These are phyloP conservation scores for Suhomyces bokatorum DNA, from an alignment of 1,139 yeast genomes.

Conservation along the genomic window DNA sequence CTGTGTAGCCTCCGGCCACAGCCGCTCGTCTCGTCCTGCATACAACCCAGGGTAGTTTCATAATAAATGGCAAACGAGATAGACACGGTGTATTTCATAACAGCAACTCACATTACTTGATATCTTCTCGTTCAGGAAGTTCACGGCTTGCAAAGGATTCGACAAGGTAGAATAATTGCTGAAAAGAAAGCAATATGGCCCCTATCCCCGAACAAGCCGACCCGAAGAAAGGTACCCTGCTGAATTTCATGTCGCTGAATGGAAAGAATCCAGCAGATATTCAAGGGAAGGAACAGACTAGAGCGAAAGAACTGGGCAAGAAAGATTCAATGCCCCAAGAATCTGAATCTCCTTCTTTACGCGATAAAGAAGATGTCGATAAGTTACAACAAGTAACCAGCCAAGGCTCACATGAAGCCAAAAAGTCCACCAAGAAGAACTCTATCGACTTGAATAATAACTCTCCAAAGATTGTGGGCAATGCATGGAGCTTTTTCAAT, in stretches of 20 bases:
- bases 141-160: background rate
- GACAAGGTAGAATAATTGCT: background rate
- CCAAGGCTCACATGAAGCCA: background rate
- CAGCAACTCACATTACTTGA: background rate
- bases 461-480: conserved; percentile 27
- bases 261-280: background rate
- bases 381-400: background rate
- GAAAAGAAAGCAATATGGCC: background rate
- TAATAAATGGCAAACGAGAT: background rate
- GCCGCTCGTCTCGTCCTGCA: background rate
- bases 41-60: background rate
- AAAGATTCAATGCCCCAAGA: background rate
- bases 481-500: conserved; percentile 31
- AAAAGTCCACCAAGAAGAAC: conserved; percentile 3
- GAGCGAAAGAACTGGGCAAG: background rate
- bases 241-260: background rate
- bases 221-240: background rate
- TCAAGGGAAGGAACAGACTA: background rate
- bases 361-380: background rate
- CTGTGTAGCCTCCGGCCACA: background rate
- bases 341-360: background rate
- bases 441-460: conserved; percentile 13
- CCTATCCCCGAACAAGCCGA: background rate
- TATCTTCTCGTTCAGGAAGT: background rate
- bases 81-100: background rate